These are phyloP conservation scores for Vigna reflexopilosa DNA, from an alignment of 306 rosid species.

Conservation along the genomic window DNA sequence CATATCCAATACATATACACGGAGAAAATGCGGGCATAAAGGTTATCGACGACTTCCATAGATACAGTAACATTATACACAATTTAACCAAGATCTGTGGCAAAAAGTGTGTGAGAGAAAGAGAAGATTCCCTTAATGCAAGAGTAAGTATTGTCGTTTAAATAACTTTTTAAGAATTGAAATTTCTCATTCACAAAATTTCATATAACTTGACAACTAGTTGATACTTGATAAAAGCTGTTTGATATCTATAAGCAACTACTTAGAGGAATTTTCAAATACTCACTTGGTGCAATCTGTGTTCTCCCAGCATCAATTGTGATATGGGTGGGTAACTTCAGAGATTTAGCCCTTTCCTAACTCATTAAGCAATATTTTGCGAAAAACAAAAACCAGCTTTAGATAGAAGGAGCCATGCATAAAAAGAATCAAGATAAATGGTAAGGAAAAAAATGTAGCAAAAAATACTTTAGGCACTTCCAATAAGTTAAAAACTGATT, in stretches of 20 bases:
- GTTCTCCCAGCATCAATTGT: slow-evolving; percentile 98
- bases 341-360: slow-evolving; percentile 85
- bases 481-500: neutral
- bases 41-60: neutral
- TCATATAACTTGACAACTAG: neutral
- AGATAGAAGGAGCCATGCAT: slow-evolving; percentile 15
- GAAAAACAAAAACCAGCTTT: neutral
- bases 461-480: too few species aligned
- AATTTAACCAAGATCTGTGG: neutral
- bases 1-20: neutral
- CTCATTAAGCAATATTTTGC: slow-evolving; percentile 28
- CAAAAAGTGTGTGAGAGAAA: neutral
- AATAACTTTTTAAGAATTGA: neutral
- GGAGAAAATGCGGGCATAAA: neutral
- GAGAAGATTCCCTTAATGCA: neutral
- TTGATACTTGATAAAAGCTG: neutral
- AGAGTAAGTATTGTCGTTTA: neutral
- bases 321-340: slow-evolving; percentile 82
- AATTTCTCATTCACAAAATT: neutral
- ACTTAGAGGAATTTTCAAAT: slow-evolving; percentile 26
- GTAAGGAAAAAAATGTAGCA: neutral
- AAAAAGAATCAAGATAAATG: neutral
- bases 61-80: neutral
- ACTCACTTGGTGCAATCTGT: slow-evolving; percentile 97
- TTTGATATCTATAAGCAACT: neutral